A percentile compares a stretch with the other conserved stretches of the same genome.
These are phyloP conservation scores for Bruguiera parviflora DNA, from an alignment of 345 rosid species.

Conservation along the genomic window DNA sequence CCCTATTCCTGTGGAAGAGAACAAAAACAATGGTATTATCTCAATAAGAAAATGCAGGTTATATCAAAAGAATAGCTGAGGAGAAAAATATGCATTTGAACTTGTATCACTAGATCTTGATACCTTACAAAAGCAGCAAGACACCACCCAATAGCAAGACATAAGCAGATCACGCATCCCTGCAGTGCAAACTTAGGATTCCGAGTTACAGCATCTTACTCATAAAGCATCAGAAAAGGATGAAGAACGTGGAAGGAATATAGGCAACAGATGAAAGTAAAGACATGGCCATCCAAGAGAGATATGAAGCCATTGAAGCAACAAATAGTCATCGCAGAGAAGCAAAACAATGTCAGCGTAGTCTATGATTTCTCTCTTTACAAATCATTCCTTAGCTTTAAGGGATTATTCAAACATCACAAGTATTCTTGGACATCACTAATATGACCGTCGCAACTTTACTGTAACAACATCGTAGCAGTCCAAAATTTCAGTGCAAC, in stretches of 20 bases:
- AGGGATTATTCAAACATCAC: no score
- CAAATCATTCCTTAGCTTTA: not conserved
- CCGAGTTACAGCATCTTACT: not conserved
- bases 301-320: not conserved
- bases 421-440: no score
- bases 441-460: not conserved
- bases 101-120: slow-evolving; percentile 1
- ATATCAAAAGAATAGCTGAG: slow-evolving; percentile 9
- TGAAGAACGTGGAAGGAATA: not conserved
- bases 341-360: not conserved
- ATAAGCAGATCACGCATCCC: slow-evolving; percentile 87
- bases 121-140: slow-evolving; percentile 93
- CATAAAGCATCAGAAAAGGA: not conserved
- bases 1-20: slow-evolving; percentile 58
- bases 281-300: not conserved
- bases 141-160: slow-evolving; percentile 95
- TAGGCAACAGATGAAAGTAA: not conserved
- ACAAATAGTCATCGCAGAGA: no score
- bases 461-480: not conserved
- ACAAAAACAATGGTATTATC: not conserved
- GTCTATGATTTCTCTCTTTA: not conserved
- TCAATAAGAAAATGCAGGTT: slow-evolving; percentile 16
- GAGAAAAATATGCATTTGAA: not conserved
- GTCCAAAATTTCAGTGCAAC: not conserved
- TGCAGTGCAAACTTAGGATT: slow-evolving; percentile 25